A percentile compares a stretch with the other conserved stretches of the same genome.
phyloP scores from a whole-genome alignment of 2,329 filamentous ascomycete species.

The Aspergillus vadensis region DNA sequence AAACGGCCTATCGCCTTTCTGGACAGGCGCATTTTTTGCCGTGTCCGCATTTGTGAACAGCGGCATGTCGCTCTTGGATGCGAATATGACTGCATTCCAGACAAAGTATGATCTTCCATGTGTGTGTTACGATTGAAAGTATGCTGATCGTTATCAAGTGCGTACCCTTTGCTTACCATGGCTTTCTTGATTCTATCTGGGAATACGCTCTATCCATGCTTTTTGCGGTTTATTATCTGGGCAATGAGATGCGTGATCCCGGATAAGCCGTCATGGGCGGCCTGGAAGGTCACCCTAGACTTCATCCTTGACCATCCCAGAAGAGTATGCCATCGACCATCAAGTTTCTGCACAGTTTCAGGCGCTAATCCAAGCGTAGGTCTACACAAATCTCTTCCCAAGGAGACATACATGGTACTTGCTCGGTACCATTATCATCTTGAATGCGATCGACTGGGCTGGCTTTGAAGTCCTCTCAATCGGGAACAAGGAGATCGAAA shows the following conservation, averaged over 20 bases:
- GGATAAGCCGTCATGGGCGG: slow-evolving; percentile 26
- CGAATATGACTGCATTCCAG: slow-evolving; percentile 54
- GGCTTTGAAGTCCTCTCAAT: slow-evolving; percentile 68
- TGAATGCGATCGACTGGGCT: slow-evolving; percentile 66
- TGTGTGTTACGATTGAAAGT: neutral
- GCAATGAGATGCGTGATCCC: slow-evolving; percentile 39
- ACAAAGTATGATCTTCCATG: slow-evolving; percentile 26
- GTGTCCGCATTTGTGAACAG: slow-evolving; percentile 59
- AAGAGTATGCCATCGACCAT: slow-evolving; percentile 23
- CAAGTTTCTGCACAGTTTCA: neutral
- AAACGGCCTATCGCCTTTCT: slow-evolving; percentile 55
- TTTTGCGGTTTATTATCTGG: slow-evolving; percentile 64
- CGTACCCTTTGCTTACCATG: slow-evolving; percentile 50
- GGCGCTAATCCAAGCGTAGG: slow-evolving; percentile 22
- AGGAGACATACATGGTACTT: slow-evolving; percentile 67
- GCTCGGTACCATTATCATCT: slow-evolving; percentile 59
- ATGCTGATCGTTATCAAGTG: slow-evolving; percentile 25
- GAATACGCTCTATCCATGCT: slow-evolving; percentile 67
- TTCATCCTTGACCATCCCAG: slow-evolving; percentile 41
- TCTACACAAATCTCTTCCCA: slow-evolving; percentile 58
- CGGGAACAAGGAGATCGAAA: slow-evolving; percentile 58
- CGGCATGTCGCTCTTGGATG: slow-evolving; percentile 56
- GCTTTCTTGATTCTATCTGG: slow-evolving; percentile 63
- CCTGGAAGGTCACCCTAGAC: slow-evolving; percentile 36
- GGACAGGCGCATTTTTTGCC: slow-evolving; percentile 53